Evolutionary conservation across 345 rosid genomes (phyloP), one percentile per base, ranked within the genome.

Genomic region (Citrus sp.): DNA sequence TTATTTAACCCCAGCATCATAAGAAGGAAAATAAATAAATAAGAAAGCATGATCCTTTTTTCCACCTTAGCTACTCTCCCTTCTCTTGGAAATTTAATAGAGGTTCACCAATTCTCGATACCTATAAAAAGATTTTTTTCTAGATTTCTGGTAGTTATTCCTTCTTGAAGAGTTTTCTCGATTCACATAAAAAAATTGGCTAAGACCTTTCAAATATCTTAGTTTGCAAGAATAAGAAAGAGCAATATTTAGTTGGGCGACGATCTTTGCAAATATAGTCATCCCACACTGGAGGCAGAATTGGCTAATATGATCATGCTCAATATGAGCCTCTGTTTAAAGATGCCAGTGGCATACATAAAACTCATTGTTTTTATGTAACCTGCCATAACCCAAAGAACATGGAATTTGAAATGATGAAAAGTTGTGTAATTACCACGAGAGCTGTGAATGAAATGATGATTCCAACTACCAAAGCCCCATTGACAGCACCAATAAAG

Each of bases 401-500:
- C 30, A 18, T 30, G 67, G 40, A 6, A 79, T 56, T 54, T 34
- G 42, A 65, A 38, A 27, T 9, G 46, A 73, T 38, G 14, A 75
- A 67, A 46, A 46, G 38, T 27, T 30, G 46, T 40, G 40, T 32
- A 76, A 74, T 84, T 91, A 95, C 98, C 98, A 90, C 95, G 21
- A 95, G 98, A 63, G 91, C 93, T 77, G 97, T 76, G 84, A 95
- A 95, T 9, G 94, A 90, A 77, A 76, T 54, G 72, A 93, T 80
- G 77, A 95, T 87, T 80, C 92, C 98, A 56, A 90, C 34, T 28
- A 93, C 90, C 49, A 93, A 90, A 86, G 80, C 86, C 76, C 98
- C 98, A 59, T 93, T 95, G 72, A 91, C 85, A 7, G 94, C 92
- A 80, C 98, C 98, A 38, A 95, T 91, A 73, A 93, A 81, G 56